phyloP scores from a whole-genome alignment of 352 stramenopile genomes.

The Phytophthora pseudosyringae region DNA sequence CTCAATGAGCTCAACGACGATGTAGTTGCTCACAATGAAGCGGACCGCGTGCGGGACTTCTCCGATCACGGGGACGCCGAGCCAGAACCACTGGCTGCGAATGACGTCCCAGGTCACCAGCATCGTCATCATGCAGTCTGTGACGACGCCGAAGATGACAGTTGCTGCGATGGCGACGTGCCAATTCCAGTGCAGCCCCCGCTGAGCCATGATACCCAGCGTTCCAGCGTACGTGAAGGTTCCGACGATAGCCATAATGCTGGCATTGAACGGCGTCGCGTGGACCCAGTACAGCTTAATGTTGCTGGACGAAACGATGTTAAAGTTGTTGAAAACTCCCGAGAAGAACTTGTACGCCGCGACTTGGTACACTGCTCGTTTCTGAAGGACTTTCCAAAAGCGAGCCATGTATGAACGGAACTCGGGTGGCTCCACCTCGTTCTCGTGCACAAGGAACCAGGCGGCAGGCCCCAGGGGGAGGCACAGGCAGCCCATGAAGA shows the following conservation, averaged over 20 bases:
- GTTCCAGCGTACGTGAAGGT: conserved; percentile 49
- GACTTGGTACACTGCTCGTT: conserved; percentile 62
- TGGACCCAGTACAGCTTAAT: conserved; percentile 66
- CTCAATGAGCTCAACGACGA: conserved; percentile 58
- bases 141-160: conserved; percentile 38
- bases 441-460: conserved; percentile 33
- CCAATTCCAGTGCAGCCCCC: conserved; percentile 61
- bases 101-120: conserved; percentile 52
- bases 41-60: conserved; percentile 49
- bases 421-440: conserved; percentile 24
- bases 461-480: conserved; percentile 34
- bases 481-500: conserved; percentile 42
- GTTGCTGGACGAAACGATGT: conserved; percentile 51
- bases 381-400: conserved; percentile 61
- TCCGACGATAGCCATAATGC: conserved; percentile 52
- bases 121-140: conserved; percentile 59
- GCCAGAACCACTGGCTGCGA: conserved; percentile 69
- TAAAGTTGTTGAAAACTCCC: conserved; percentile 64
- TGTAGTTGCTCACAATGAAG: conserved; percentile 62
- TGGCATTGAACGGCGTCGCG: conserved; percentile 58
- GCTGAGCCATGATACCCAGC: conserved; percentile 47
- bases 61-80: conserved; percentile 47
- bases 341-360: conserved; percentile 65
- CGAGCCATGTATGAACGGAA: conserved; percentile 39
- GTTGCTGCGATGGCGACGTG: conserved; percentile 47